These are phyloP conservation scores for Triglochin maritima DNA, from an alignment of 106 monocot species.

Conservation along the genomic window DNA sequence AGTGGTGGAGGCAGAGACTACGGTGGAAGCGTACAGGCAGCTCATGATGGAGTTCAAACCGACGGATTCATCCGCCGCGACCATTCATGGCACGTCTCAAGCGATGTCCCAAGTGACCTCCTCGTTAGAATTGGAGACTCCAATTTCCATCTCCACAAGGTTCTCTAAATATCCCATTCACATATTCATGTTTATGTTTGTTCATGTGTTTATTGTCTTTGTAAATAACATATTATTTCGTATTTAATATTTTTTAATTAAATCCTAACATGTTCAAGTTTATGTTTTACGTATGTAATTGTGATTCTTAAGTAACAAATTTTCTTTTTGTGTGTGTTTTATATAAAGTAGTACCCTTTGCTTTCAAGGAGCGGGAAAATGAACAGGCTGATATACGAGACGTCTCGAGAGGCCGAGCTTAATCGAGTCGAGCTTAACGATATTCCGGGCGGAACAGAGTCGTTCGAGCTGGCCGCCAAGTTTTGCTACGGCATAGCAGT, in stretches of 20 bases:
- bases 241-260: too few relatives aligned
- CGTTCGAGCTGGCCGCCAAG: constrained; percentile 89
- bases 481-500: constrained; percentile 93
- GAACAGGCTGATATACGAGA: constrained; percentile 63
- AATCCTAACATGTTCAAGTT: too few relatives aligned
- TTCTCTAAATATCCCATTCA: constrained; percentile 4
- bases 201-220: not conserved
- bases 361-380: constrained; percentile 77
- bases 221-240: too few relatives aligned
- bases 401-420: constrained; percentile 20
- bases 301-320: too few relatives aligned
- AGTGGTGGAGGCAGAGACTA: constrained; percentile 21
- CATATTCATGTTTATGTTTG: not conserved
- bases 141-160: constrained; percentile 85
- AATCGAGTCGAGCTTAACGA: constrained; percentile 48
- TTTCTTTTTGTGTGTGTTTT: not conserved
- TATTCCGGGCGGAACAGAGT: constrained; percentile 63
- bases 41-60: constrained; percentile 41
- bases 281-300: too few relatives aligned
- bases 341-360: constrained; percentile 76
- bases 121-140: constrained; percentile 50
- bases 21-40: constrained; percentile 21
- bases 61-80: constrained; percentile 69
- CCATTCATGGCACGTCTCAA: constrained; percentile 67
- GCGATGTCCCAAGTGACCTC: constrained; percentile 83